phyloP scores from a whole-genome alignment of 257 asterid species.

The Solanum chmielewskii region DNA sequence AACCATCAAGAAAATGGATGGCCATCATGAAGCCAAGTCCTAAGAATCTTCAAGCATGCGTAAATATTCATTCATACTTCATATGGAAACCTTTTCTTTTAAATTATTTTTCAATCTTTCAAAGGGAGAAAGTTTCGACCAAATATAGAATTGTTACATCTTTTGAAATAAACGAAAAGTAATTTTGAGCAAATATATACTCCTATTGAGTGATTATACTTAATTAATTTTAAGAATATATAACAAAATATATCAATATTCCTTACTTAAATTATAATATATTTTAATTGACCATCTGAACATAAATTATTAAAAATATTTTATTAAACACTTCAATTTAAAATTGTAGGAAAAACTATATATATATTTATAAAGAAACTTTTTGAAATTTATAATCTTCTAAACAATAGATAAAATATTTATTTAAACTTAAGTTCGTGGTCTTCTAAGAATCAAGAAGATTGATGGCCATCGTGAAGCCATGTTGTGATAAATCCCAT shows the following conservation, averaged over 20 bases:
- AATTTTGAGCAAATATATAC: background rate
- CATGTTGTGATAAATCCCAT: background rate
- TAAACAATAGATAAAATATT: background rate
- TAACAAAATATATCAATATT: background rate
- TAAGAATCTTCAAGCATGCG: background rate
- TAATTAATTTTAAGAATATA: background rate
- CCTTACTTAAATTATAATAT: background rate
- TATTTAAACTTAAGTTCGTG: background rate
- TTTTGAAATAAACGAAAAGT: background rate
- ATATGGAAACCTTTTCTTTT: background rate
- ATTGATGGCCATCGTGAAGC: background rate
- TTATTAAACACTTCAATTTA: background rate
- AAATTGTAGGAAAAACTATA: background rate
- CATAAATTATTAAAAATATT: background rate
- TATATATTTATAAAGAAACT: accelerated
- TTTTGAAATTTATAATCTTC: background rate
- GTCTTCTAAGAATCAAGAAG: background rate
- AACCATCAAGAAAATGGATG: background rate
- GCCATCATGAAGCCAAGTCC: background rate
- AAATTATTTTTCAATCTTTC: background rate
- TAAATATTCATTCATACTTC: background rate
- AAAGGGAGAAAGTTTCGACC: background rate
- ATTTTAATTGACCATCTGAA: background rate
- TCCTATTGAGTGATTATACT: background rate
- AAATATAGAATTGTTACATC: background rate